Percentiles rank a stretch among this genome's conserved stretches.
These are phyloP conservation scores for Fusarium secorum DNA, from an alignment of 2,329 filamentous ascomycete species.

Conservation along the genomic window DNA sequence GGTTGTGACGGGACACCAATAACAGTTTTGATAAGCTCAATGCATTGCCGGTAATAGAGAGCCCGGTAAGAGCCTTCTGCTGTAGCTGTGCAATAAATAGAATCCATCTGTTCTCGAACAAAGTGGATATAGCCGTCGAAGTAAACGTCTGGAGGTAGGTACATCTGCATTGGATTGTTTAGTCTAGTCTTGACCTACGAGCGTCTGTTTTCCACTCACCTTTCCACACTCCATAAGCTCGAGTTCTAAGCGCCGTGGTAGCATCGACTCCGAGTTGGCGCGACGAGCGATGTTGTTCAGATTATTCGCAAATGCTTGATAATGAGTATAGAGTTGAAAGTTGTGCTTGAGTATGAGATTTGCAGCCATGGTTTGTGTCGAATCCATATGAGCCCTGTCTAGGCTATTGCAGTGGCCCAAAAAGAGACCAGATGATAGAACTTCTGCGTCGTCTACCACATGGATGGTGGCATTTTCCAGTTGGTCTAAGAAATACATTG, in stretches of 20 bases:
- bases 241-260: constrained; percentile 58
- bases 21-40: constrained; percentile 52
- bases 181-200: constrained; percentile 8
- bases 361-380: constrained; percentile 48
- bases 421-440: constrained; percentile 53
- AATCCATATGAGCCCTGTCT: constrained; percentile 34
- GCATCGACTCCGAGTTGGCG: constrained; percentile 47
- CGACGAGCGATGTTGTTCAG: constrained; percentile 49
- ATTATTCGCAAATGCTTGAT: constrained; percentile 43
- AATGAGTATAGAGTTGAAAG: constrained; percentile 46
- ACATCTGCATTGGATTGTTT: constrained; percentile 45
- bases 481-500: constrained; percentile 61
- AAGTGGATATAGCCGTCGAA: constrained; percentile 53
- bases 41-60: constrained; percentile 53
- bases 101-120: constrained; percentile 53
- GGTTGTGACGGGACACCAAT: constrained; percentile 34
- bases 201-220: constrained; percentile 44
- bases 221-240: constrained; percentile 61
- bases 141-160: constrained; percentile 47
- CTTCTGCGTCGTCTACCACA: constrained; percentile 40
- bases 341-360: constrained; percentile 50
- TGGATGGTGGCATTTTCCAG: constrained; percentile 56
- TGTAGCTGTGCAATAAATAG: constrained; percentile 49
- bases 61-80: constrained; percentile 44
- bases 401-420: constrained; percentile 50